A percentile compares a stretch with the other conserved stretches of the same genome.
Conservation (phyloP, 1,284 basidiomycete genomes). For the Kalmanozyma brasiliensis region DNA sequence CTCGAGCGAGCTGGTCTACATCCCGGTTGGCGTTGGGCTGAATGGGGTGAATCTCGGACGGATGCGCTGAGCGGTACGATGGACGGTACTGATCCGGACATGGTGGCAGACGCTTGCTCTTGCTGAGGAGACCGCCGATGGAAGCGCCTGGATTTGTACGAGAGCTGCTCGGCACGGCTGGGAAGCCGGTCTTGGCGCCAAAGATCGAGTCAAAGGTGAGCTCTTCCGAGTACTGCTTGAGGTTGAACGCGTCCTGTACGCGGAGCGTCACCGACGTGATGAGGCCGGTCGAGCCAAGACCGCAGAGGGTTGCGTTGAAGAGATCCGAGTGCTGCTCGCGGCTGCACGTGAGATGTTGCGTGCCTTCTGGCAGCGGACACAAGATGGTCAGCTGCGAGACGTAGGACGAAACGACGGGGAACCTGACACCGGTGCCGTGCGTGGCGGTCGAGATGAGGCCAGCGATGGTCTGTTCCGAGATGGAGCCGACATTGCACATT, state of each 20-base stretch:
- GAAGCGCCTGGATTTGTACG: conserved; percentile 24
- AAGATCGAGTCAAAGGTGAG: conserved; percentile 74
- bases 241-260: conserved; percentile 83
- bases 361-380: conserved; percentile 70
- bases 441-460: conserved; percentile 94
- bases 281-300: conserved; percentile 90
- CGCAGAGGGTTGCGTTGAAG: conserved; percentile 91
- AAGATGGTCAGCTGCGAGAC: conserved; percentile 81
- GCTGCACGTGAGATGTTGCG: conserved; percentile 77
- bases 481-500: conserved; percentile 92
- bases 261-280: conserved; percentile 82
- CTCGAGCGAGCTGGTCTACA: conserved; percentile 25
- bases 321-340: conserved; percentile 77
- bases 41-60: conserved; percentile 48
- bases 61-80: conserved; percentile 14
- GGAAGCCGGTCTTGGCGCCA: conserved; percentile 69
- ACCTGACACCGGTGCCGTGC: conserved; percentile 86
- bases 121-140: conserved; percentile 53
- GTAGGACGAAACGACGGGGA: conserved; percentile 83
- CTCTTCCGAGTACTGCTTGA: conserved; percentile 80
- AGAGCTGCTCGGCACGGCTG: conserved; percentile 19
- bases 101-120: conserved; percentile 48
- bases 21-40: conserved; percentile 12
- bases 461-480: conserved; percentile 95
- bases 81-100: conserved; percentile 35